Conservation (phyloP, 2,329 filamentous ascomycete genomes). For the Microdochium bolleyi region DNA sequence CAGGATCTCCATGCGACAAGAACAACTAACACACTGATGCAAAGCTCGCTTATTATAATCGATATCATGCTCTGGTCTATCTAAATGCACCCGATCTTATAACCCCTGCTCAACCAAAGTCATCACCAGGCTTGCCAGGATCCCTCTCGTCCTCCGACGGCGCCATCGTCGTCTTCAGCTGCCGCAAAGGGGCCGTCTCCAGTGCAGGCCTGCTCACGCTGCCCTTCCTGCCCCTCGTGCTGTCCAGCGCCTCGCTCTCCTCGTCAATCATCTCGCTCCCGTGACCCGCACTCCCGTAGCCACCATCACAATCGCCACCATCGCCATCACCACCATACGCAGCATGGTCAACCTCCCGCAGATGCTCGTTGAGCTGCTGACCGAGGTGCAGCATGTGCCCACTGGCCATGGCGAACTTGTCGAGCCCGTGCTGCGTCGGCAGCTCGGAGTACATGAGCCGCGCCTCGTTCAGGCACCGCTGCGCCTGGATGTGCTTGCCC, state of each 20-base stretch:
- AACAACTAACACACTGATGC: too few relatives aligned
- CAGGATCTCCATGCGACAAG: too few relatives aligned
- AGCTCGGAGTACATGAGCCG: conserved; percentile 43
- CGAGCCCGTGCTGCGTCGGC: conserved; percentile 40
- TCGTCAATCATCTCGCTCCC: conserved; percentile 16
- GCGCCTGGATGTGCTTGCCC: conserved; percentile 69
- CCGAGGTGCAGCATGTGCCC: conserved; percentile 45
- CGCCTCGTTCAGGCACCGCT: conserved; percentile 68
- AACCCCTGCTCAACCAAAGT: conserved; percentile 12
- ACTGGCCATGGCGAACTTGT: conserved; percentile 40
- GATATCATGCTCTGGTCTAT: too few relatives aligned
- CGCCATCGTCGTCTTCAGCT: conserved; percentile 6
- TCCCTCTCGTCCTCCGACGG: conserved; percentile 11
- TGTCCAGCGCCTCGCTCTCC: conserved; percentile 45
- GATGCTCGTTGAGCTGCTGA: conserved; percentile 36
- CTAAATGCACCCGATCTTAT: not conserved
- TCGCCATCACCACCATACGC: conserved; percentile 6
- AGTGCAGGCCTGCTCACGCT: conserved; percentile 39
- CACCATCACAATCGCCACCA: conserved; percentile 1
- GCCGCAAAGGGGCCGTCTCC: conserved; percentile 40
- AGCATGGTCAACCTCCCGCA: conserved; percentile 27
- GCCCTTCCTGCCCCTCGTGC: conserved; percentile 41
- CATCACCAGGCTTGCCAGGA: conserved; percentile 12
- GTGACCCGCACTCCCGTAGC: conserved; percentile 3
- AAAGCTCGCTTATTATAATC: too few relatives aligned